Evolutionary conservation across 805 yeast genomes (phyloP).

Genomic region (Saccharomycopsis fodiens): DNA sequence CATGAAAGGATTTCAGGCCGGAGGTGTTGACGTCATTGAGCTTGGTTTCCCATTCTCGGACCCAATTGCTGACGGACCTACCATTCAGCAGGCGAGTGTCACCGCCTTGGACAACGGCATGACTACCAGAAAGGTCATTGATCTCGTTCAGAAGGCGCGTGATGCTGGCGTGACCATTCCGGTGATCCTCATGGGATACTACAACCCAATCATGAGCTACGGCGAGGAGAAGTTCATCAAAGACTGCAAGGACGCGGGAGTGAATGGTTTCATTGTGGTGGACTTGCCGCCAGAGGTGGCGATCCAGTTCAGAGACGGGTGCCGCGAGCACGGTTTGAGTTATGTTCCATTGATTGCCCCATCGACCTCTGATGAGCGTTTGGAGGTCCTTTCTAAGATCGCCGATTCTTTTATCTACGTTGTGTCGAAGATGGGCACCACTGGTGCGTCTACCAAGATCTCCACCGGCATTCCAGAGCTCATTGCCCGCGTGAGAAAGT

Average conservation of each 20-base stretch:
- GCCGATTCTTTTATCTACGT: slow-evolving; percentile 96
- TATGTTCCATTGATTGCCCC: slow-evolving; percentile 96
- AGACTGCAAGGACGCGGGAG: slow-evolving; percentile 84
- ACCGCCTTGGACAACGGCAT: slow-evolving; percentile 80
- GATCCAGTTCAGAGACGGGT: slow-evolving; percentile 67
- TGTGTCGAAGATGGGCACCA: slow-evolving; percentile 96
- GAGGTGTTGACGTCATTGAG: slow-evolving; percentile 94
- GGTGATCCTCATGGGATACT: slow-evolving; percentile 92
- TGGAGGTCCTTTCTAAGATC: slow-evolving; percentile 66
- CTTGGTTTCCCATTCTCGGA: slow-evolving; percentile 95
- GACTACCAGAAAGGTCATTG: slow-evolving; percentile 60
- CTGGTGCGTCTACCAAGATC: slow-evolving; percentile 76
- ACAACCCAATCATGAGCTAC: slow-evolving; percentile 83
- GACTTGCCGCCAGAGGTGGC: slow-evolving; percentile 99
- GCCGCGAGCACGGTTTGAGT: slow-evolving; percentile 61
- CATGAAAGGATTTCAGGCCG: slow-evolving; percentile 81
- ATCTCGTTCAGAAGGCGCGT: slow-evolving; percentile 70
- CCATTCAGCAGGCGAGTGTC: slow-evolving; percentile 83
- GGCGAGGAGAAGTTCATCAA: slow-evolving; percentile 80
- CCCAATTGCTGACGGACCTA: slow-evolving; percentile 98
- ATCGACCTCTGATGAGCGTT: slow-evolving; percentile 86
- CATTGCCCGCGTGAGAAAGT: slow-evolving; percentile 65
- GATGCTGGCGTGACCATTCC: slow-evolving; percentile 80
- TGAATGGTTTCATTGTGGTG: slow-evolving; percentile 88
- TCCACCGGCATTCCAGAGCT: slow-evolving; percentile 56